A percentile compares a stretch with the other conserved stretches of the same genome.
Conservation (phyloP, 208 protist genomes). For the Trypanosoma caninum region DNA sequence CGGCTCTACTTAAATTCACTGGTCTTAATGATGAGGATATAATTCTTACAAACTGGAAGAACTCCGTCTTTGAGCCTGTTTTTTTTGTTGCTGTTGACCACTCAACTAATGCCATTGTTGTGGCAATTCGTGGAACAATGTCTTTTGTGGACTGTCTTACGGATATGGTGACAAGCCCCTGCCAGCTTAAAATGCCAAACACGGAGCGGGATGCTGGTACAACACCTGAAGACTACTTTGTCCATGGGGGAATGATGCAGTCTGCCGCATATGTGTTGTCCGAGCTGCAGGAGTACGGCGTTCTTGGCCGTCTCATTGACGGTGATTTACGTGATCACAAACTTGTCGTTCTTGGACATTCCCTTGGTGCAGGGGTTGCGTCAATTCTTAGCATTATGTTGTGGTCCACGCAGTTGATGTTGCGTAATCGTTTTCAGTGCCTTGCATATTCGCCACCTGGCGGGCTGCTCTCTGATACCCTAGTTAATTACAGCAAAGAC, state of each 20-base stretch:
- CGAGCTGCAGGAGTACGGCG: constrained; percentile 49
- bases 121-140: constrained; percentile 88
- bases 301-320: constrained; percentile 42
- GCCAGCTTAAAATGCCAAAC: constrained; percentile 25
- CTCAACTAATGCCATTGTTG: constrained; percentile 47
- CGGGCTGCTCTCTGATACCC: constrained; percentile 53
- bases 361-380: constrained; percentile 78
- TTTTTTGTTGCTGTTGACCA: constrained; percentile 75
- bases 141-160: constrained; percentile 82
- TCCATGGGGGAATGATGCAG: constrained; percentile 77
- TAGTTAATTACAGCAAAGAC: constrained; percentile 58
- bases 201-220: not conserved
- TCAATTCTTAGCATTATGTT: constrained; percentile 68
- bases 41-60: constrained; percentile 68
- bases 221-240: constrained; percentile 56
- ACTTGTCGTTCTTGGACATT: constrained; percentile 82
- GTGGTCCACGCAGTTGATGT: constrained; percentile 32
- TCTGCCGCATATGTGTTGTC: constrained; percentile 57
- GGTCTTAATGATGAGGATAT: constrained; percentile 56
- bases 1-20: constrained; percentile 56
- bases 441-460: constrained; percentile 83
- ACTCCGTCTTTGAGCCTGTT: constrained; percentile 64
- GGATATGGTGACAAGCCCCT: constrained; percentile 61
- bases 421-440: constrained; percentile 62
- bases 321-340: constrained; percentile 35